A percentile compares a stretch with the other conserved stretches of the same genome.
These are phyloP conservation scores for Coemansia reversa DNA, from an alignment of 192 early-diverging fungal genomes.

Conservation along the genomic window DNA sequence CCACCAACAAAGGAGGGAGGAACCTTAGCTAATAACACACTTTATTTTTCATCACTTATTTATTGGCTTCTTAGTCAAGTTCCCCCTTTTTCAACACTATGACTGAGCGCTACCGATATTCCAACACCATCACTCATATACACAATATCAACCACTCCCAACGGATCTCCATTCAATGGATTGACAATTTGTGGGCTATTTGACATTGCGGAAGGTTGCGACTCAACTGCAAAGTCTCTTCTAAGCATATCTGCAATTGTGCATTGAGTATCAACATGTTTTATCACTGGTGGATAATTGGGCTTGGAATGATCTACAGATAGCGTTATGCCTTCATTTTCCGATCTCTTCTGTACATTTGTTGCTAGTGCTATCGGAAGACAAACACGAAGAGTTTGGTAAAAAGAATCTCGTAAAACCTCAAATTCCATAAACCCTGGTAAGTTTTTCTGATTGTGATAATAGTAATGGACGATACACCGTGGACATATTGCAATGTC, in stretches of 20 bases:
- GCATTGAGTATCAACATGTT: slow-evolving; percentile 5
- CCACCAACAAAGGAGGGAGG: no score
- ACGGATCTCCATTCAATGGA: slow-evolving; percentile 25
- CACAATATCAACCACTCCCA: slow-evolving; percentile 24
- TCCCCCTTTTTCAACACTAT: no score
- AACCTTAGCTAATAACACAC: no score
- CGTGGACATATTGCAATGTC: slow-evolving; percentile 5
- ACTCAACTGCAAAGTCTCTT: slow-evolving; percentile 4
- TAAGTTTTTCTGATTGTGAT: background rate
- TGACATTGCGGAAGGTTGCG: slow-evolving; percentile 16
- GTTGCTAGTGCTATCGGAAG: slow-evolving; percentile 20
- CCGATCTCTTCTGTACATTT: slow-evolving; percentile 2
- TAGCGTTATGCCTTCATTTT: slow-evolving; percentile 5
- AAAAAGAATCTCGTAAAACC: slow-evolving; percentile 11
- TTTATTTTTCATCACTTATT: no score
- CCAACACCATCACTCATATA: slow-evolving; percentile 38
- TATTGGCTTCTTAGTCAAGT: no score
- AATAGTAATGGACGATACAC: slow-evolving; percentile 12
- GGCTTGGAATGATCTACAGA: background rate
- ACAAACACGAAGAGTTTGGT: slow-evolving; percentile 13
- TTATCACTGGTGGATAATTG: slow-evolving; percentile 2
- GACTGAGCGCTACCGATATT: slow-evolving; percentile 15
- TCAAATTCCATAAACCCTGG: slow-evolving; percentile 28
- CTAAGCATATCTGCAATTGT: slow-evolving; percentile 20
- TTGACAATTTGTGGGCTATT: background rate